Evolutionary conservation across 257 asterid species (phyloP), one percentile per base, ranked within the genome.

Genomic region (Fraxinus quadrangulata): DNA sequence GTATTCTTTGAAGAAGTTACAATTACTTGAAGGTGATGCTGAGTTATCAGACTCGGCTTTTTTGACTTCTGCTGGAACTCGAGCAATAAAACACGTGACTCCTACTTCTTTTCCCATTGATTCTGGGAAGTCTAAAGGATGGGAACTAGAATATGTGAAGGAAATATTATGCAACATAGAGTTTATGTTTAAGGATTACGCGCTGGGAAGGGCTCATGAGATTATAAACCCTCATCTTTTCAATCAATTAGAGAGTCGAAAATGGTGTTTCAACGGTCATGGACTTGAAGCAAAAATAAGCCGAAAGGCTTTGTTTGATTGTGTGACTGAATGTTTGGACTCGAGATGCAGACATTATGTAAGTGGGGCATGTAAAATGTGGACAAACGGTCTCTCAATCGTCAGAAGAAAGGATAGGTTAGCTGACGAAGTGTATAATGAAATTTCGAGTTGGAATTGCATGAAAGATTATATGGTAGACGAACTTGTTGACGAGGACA

Each of bases 31-130:
- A 77, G 82, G 83, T 30, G 90, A 87, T 42, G 61, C 84, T 19
- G 98, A 95, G 74, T 78, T 95, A 75, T 88, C 90, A 19, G 98
- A 95, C 84, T 93, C 96, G 9, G 98, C 96, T 75, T 90, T 96
- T 79, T 95, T 98, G 12, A 68, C 80, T 71, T 86, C 65, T 54
- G 65, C 65, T 54, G 65, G 65, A 54, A 19, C 65, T 54, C 65
- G 24, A 19, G 23, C 26, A n/a, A 54, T 19, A 6, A n/a, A 54
- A 6, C 65, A 54, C n/a, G 65, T 5, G 26, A 54, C 26, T 19
- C 1, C 28, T n/a, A 56, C 78, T 36, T 51, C 75, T 42, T n/a
- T 61, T 77, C 67, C 69, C 40, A 45, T 17, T 4, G 56, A 74
- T 63, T 51, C 26, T 2, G 54, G 21, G 40, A 80, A 74, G 72